phyloP scores from a whole-genome alignment of 495 filamentous ascomycete species.

The Xylaria telfairii region DNA sequence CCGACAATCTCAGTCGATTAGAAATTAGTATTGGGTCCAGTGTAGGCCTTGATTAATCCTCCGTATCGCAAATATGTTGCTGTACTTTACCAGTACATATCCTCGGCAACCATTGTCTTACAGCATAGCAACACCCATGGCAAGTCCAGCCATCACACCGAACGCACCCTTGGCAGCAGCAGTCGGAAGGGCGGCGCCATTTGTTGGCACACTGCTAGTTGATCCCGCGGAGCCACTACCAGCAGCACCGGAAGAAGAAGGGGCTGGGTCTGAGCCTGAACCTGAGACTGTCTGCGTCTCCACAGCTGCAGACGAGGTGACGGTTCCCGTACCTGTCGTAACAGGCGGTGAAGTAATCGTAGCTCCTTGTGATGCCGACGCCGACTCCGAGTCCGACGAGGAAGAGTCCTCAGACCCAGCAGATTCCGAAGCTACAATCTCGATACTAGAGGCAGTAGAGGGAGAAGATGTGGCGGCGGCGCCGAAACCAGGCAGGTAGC shows the following conservation, averaged over 20 bases:
- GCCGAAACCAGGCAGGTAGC: conserved; percentile 51
- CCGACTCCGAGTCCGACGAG: not conserved
- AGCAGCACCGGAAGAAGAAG: conserved; percentile 3
- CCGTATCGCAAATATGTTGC: not conserved
- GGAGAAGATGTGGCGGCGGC: conserved; percentile 20
- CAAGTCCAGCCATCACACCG: conserved; percentile 32
- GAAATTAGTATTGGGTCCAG: not conserved
- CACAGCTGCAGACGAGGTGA: not conserved
- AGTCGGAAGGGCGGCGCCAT: conserved; percentile 31
- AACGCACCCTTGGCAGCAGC: conserved; percentile 31
- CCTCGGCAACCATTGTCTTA: conserved; percentile 7
- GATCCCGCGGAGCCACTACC: not conserved
- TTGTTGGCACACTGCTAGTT: conserved; percentile 4
- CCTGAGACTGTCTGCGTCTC: not conserved
- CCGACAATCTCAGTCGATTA: no score
- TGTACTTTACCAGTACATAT: not conserved
- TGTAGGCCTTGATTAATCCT: not conserved
- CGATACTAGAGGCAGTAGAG: conserved; percentile 1
- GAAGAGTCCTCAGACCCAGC: conserved; percentile 18
- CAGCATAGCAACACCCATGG: conserved; percentile 32
- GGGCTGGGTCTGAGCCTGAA: not conserved
- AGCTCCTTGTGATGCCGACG: not conserved
- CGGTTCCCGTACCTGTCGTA: not conserved
- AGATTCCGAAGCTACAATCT: conserved; percentile 26
- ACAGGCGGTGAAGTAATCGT: conserved; percentile 8